Evolutionary conservation across 805 yeast genomes (phyloP), one percentile per base, ranked within the genome.

Genomic region (Nematodospora valgi): DNA sequence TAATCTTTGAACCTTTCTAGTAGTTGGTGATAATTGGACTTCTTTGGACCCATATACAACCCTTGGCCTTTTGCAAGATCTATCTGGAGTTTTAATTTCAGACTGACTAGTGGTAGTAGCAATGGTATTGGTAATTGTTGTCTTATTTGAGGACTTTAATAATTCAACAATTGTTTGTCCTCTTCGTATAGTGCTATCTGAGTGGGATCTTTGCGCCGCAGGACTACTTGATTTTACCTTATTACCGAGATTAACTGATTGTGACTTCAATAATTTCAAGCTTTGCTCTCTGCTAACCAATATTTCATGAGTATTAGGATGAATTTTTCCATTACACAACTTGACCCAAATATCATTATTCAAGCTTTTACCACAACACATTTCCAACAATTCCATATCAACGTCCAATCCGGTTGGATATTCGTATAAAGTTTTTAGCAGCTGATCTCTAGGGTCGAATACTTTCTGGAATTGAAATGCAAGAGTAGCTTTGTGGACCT

Each of bases 381-480:
- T 36, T 38, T 49, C 68, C 25, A 48, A 68, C 49, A 30, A 47
- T 3, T 74, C 78, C 43, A 64, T 58, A 27, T 73, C 70, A 7
- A 61, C 51, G 14, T 55, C 60, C 20, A 70, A 49, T 3, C 54
- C 62, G 1, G 55, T 60, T 0, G 83, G 80, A 9, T 81, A 62
- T 3, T 70, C 74, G 46, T 75, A 77, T 44, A 91, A 63, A 22
- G 86, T 76, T 1, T 70, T 68, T n/a, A 86, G 60, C 24, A 48
- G 34, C 26, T 68, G 48, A 1, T 51, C 41, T 2, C 56, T 32
- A 0, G 96, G 95, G 53, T 89, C 76, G 58, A 78, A 91, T 1
- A 93, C 97, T 42, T 95, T 72, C 55, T 88, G 97, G 54, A 68
- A 84, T 50, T 74, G 80, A 55, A 93, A 93, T 9, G 97, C 91